Percentiles rank a stretch among this genome's conserved stretches.
phyloP scores from a whole-genome alignment of 1,284 basidiomycete genomes.

The Cryptococcus sp. region DNA sequence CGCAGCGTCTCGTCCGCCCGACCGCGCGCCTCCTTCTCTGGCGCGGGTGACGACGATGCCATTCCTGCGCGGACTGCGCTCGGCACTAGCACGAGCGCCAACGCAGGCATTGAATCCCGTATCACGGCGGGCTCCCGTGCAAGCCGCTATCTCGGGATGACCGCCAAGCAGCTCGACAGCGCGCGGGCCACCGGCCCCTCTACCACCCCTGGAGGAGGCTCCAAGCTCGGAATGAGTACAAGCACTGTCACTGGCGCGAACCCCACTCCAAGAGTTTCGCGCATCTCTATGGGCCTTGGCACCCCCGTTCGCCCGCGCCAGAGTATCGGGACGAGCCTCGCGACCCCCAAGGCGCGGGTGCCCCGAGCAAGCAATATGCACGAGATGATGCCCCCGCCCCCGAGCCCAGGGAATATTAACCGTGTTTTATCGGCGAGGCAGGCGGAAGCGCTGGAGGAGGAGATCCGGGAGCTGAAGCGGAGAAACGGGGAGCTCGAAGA shows the following conservation, averaged over 20 bases:
- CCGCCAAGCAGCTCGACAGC: conserved; percentile 70
- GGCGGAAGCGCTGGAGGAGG: conserved; percentile 47
- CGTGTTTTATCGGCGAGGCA: conserved; percentile 26
- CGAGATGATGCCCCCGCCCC: conserved; percentile 51
- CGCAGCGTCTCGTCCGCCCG: conserved; percentile 25
- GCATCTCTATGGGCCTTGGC: conserved; percentile 30
- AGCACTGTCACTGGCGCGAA: conserved; percentile 18
- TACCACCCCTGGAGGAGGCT: conserved; percentile 18
- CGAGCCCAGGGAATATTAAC: conserved; percentile 42
- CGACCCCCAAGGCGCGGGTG: conserved; percentile 41
- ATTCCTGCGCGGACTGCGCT: conserved; percentile 23
- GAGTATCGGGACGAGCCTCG: conserved; percentile 35
- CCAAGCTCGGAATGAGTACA: conserved; percentile 22
- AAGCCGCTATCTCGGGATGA: conserved; percentile 69
- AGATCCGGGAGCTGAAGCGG: conserved; percentile 34
- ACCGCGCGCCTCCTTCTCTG: not conserved
- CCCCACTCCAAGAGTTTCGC: conserved; percentile 38
- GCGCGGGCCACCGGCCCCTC: conserved; percentile 27
- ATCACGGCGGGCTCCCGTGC: conserved; percentile 78
- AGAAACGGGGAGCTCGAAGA: conserved; percentile 39
- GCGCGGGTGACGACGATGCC: conserved; percentile 15
- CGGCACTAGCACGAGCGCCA: conserved; percentile 36
- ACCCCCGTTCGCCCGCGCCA: conserved; percentile 36
- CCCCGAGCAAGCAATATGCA: conserved; percentile 30
- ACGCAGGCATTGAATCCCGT: conserved; percentile 46